Conservation (phyloP, 1,284 basidiomycete species). For the Sanguinoderma infundibulare region DNA sequence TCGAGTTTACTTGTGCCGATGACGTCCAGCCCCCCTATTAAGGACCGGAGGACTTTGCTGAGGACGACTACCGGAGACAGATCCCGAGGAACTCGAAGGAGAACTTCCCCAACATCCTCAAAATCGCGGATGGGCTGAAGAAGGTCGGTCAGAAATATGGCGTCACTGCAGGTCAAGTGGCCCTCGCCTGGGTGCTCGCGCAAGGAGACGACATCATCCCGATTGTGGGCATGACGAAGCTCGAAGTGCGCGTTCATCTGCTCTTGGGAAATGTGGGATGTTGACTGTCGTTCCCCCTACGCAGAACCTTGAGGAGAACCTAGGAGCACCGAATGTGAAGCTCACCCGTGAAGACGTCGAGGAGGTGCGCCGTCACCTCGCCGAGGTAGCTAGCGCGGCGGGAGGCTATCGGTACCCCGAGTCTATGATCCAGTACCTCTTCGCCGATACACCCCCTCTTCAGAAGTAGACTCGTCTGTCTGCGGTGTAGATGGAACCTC, state of each 20-base stretch:
- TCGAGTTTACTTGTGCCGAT: not conserved
- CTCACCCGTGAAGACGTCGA: slow-evolving; percentile 34
- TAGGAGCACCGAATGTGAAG: slow-evolving; percentile 32
- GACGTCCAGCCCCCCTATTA: not conserved
- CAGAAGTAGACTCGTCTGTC: not conserved
- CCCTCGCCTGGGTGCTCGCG: slow-evolving; percentile 48
- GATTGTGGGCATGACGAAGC: slow-evolving; percentile 40
- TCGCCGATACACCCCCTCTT: slow-evolving; percentile 22
- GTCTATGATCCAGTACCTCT: slow-evolving; percentile 7
- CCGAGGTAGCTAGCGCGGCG: slow-evolving; percentile 27
- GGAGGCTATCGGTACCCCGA: slow-evolving; percentile 18
- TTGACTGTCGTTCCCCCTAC: not conserved
- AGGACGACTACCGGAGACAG: slow-evolving; percentile 47
- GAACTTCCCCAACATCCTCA: slow-evolving; percentile 50
- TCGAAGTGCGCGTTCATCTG: slow-evolving; percentile 16
- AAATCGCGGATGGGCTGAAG: slow-evolving; percentile 43
- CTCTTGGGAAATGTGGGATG: too few relatives aligned
- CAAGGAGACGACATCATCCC: slow-evolving; percentile 42
- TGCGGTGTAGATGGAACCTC: too few relatives aligned
- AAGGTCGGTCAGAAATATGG: slow-evolving; percentile 38
- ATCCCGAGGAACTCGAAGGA: slow-evolving; percentile 44
- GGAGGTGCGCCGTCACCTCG: slow-evolving; percentile 33
- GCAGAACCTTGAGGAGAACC: slow-evolving; percentile 40
- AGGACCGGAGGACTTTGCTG: slow-evolving; percentile 51
- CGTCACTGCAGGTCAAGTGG: slow-evolving; percentile 45